A percentile compares a stretch with the other conserved stretches of the same genome.
phyloP scores from a whole-genome alignment of 345 rosid genomes.

The Eucalyptus urophylla region DNA sequence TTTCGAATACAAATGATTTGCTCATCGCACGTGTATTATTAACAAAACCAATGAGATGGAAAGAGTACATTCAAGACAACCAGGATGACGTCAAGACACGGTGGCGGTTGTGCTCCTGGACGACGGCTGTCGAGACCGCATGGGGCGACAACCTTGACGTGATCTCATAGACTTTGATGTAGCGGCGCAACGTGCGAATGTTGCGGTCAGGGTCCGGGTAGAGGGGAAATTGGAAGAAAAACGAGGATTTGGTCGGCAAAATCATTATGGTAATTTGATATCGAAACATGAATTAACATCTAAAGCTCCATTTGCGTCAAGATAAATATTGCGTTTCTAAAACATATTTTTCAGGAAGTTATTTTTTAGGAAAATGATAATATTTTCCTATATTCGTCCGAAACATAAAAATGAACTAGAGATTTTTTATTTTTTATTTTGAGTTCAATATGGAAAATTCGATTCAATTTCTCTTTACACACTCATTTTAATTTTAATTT shows the following conservation, averaged over 20 bases:
- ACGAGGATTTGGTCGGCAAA: background rate
- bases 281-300: background rate
- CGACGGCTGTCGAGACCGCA: background rate
- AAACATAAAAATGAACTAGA: too few relatives aligned
- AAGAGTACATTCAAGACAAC: background rate
- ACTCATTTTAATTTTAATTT: too few relatives aligned
- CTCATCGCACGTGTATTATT: background rate
- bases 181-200: too few relatives aligned
- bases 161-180: background rate
- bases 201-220: background rate
- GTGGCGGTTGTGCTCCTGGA: fast-evolving
- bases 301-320: fast-evolving
- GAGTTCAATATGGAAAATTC: too few relatives aligned
- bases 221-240: background rate
- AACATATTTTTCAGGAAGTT: fast-evolving
- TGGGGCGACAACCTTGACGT: background rate
- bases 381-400: fast-evolving
- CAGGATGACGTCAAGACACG: background rate
- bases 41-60: background rate
- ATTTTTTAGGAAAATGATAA: too few relatives aligned
- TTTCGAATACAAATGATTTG: background rate
- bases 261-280: background rate
- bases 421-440: too few relatives aligned
- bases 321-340: fast-evolving
- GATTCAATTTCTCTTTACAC: fast-evolving